phyloP scores from a whole-genome alignment of 2,329 filamentous ascomycete species.

The Fusarium sp. region DNA sequence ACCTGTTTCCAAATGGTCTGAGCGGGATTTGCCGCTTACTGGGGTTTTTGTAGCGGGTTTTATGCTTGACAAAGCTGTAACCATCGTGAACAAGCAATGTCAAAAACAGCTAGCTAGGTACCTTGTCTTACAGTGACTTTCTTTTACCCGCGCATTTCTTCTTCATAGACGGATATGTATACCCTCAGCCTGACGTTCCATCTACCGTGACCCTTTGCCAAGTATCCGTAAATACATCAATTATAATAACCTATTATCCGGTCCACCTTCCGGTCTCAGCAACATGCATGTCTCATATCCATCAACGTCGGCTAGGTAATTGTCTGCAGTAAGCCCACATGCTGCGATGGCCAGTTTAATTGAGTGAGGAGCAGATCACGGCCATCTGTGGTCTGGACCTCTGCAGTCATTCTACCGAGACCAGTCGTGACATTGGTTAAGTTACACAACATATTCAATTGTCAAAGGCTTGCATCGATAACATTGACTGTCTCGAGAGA shows the following conservation, averaged over 20 bases:
- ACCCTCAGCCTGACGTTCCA: background rate
- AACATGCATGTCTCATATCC: constrained; percentile 14
- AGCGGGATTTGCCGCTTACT: constrained; percentile 3
- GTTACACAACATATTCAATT: background rate
- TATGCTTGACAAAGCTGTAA: background rate
- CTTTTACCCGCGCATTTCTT: background rate
- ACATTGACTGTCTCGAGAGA: background rate
- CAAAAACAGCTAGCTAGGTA: background rate
- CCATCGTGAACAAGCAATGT: background rate
- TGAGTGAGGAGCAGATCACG: constrained; percentile 8
- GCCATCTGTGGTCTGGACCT: constrained; percentile 1
- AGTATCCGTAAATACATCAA: background rate
- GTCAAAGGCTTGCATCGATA: background rate
- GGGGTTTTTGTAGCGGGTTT: background rate
- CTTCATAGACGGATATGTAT: background rate
- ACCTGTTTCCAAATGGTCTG: background rate
- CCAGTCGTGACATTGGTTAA: background rate
- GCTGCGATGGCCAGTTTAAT: constrained; percentile 9
- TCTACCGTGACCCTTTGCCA: background rate
- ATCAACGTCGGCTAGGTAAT: background rate
- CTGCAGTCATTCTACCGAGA: background rate
- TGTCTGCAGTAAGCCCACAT: constrained; percentile 12
- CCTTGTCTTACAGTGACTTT: background rate
- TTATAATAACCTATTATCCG: background rate
- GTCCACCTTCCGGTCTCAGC: background rate